phyloP scores from a whole-genome alignment of 2,329 filamentous ascomycete species.

The Colletotrichum ledebouriae region DNA sequence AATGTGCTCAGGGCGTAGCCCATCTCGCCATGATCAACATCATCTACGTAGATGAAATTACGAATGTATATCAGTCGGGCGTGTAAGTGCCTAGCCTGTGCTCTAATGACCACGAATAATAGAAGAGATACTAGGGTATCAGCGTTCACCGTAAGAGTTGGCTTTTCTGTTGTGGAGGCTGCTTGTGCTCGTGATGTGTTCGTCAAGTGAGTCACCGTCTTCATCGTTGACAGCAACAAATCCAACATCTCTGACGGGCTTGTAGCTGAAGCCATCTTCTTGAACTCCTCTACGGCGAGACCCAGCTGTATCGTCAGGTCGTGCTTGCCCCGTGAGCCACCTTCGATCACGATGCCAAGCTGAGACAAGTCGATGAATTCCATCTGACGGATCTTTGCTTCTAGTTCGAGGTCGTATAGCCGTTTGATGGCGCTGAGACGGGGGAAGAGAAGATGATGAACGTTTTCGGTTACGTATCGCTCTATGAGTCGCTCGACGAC shows the following conservation, averaged over 20 bases:
- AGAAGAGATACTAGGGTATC: constrained; percentile 94
- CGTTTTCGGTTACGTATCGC: constrained; percentile 91
- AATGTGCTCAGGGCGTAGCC: constrained; percentile 97
- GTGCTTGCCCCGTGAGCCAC: constrained; percentile 82
- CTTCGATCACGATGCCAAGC: constrained; percentile 88
- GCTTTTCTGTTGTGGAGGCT: constrained; percentile 62
- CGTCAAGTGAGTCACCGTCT: constrained; percentile 80
- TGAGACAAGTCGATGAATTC: constrained; percentile 94
- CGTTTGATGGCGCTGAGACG: constrained; percentile 82
- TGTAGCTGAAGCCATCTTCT: constrained; percentile 81
- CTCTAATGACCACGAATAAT: constrained; percentile 91
- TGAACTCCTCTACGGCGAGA: constrained; percentile 88
- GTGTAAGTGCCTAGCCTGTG: constrained; percentile 88
- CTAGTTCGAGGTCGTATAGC: constrained; percentile 87
- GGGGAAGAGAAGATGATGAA: constrained; percentile 91
- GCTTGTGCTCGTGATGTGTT: constrained; percentile 61
- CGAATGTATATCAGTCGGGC: constrained; percentile 94
- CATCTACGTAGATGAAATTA: constrained; percentile 97
- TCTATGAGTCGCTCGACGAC: constrained; percentile 95
- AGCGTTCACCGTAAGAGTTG: constrained; percentile 77
- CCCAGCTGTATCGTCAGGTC: constrained; percentile 83
- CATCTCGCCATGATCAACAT: constrained; percentile 95
- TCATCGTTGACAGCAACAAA: constrained; percentile 83
- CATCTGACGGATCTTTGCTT: constrained; percentile 93
- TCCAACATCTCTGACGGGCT: constrained; percentile 93